Evolutionary conservation across 2,329 filamentous ascomycete species (phyloP).

Genomic region (Ceratocystis lukuohia): DNA sequence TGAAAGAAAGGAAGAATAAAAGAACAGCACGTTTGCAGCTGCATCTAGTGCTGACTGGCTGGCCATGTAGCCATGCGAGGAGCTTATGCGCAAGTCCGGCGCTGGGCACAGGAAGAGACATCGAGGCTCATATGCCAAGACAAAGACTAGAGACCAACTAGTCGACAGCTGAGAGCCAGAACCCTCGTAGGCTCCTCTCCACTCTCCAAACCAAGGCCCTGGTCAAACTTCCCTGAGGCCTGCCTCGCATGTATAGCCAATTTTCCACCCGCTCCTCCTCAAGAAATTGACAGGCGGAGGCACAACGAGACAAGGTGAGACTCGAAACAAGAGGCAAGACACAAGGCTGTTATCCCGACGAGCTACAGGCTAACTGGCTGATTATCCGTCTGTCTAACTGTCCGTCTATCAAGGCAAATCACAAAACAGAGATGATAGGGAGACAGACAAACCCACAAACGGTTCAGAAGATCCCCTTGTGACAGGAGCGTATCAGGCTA

Average conservation of each 20-base stretch:
- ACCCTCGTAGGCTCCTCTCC: no score
- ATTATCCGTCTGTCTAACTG: background rate
- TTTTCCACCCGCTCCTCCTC: background rate
- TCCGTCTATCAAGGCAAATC: background rate
- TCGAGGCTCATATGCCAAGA: no score
- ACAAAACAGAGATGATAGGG: no score
- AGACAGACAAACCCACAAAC: no score
- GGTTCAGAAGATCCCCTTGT: no score
- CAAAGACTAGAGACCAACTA: no score
- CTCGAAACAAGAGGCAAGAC: background rate
- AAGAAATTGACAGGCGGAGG: background rate
- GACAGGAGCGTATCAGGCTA: no score
- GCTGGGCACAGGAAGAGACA: background rate
- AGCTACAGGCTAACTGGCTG: background rate
- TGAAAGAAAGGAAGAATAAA: no score
- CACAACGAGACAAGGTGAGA: background rate
- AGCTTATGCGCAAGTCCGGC: background rate
- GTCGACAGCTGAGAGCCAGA: no score
- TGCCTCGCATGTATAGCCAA: background rate
- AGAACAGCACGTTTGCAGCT: background rate
- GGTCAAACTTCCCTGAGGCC: no score
- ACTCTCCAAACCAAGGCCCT: no score
- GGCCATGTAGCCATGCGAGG: background rate
- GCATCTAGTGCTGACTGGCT: background rate
- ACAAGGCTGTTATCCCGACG: background rate